phyloP scores from a whole-genome alignment of 2,329 filamentous ascomycete genomes.

The Grosmannia huntii region DNA sequence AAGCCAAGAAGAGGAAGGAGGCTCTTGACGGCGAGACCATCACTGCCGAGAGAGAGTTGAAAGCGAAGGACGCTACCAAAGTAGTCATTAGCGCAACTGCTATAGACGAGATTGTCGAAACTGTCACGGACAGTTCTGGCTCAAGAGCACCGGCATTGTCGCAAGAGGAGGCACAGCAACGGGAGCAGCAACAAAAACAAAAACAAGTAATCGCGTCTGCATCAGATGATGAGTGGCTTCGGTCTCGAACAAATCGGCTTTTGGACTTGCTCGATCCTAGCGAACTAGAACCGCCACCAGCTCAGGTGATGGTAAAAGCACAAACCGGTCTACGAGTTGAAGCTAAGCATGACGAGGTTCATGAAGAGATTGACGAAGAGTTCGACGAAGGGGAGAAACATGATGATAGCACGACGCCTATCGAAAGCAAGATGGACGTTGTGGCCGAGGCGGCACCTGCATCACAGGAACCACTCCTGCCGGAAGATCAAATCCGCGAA shows the following conservation, averaged over 20 bases:
- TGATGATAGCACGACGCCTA: neutral
- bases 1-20: slow-evolving; percentile 31
- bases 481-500: slow-evolving; percentile 49
- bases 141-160: neutral
- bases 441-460: neutral
- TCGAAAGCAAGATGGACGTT: neutral
- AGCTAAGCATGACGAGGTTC: neutral
- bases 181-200: neutral
- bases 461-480: slow-evolving; percentile 23
- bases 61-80: slow-evolving; percentile 1
- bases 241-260: slow-evolving; percentile 74
- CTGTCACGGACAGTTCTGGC: slow-evolving; percentile 1
- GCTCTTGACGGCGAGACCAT: neutral
- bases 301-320: neutral
- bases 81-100: slow-evolving; percentile 8
- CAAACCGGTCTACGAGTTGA: neutral
- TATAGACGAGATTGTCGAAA: slow-evolving; percentile 6
- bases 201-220: slow-evolving; percentile 19
- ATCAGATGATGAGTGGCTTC: slow-evolving; percentile 82
- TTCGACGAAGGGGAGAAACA: neutral
- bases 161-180: neutral
- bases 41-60: neutral
- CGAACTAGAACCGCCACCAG: slow-evolving; percentile 24
- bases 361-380: neutral
- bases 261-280: slow-evolving; percentile 74